Percentiles rank a stretch among this genome's conserved stretches.
These are phyloP conservation scores for Fusarium miscanthi DNA, from an alignment of 2,329 filamentous ascomycete genomes.

Conservation along the genomic window DNA sequence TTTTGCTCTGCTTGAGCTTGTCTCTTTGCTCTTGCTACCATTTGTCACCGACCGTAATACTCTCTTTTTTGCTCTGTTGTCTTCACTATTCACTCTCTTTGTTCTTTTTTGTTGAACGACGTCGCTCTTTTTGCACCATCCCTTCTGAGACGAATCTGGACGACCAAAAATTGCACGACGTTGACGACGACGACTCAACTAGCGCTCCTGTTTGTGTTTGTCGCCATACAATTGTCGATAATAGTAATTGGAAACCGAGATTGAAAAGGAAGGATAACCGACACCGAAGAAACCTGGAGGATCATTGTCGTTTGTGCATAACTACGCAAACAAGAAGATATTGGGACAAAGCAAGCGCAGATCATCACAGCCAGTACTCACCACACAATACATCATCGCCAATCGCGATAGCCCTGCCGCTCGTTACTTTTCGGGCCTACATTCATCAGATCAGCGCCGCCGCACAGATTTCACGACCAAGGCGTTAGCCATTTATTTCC, in stretches of 20 bases:
- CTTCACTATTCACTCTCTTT: slow-evolving; percentile 28
- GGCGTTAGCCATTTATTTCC: slow-evolving; percentile 26
- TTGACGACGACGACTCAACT: slow-evolving; percentile 35
- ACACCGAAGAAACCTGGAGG: slow-evolving; percentile 1
- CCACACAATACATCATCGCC: slow-evolving; percentile 28
- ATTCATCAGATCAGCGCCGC: slow-evolving; percentile 7
- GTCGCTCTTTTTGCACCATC: slow-evolving; percentile 25
- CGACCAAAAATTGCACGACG: slow-evolving; percentile 29
- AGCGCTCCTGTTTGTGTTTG: slow-evolving; percentile 37
- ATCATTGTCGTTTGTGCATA: slow-evolving; percentile 1
- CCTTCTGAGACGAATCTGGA: slow-evolving; percentile 30
- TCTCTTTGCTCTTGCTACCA: slow-evolving; percentile 6
- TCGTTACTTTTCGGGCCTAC: slow-evolving; percentile 22
- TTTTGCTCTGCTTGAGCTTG: slow-evolving; percentile 21
- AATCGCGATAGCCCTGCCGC: slow-evolving; percentile 31
- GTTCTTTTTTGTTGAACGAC: slow-evolving; percentile 5
- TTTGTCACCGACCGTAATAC: slow-evolving; percentile 31
- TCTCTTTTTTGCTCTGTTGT: slow-evolving; percentile 20
- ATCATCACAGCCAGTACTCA: slow-evolving; percentile 16
- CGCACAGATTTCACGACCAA: slow-evolving; percentile 20
- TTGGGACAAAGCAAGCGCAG: background rate
- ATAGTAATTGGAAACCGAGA: slow-evolving; percentile 32
- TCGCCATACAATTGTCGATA: slow-evolving; percentile 47
- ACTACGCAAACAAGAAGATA: background rate
- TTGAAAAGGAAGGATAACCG: slow-evolving; percentile 23